Conservation (phyloP, 2,329 filamentous ascomycete species). For the Monosporascus sp. region DNA sequence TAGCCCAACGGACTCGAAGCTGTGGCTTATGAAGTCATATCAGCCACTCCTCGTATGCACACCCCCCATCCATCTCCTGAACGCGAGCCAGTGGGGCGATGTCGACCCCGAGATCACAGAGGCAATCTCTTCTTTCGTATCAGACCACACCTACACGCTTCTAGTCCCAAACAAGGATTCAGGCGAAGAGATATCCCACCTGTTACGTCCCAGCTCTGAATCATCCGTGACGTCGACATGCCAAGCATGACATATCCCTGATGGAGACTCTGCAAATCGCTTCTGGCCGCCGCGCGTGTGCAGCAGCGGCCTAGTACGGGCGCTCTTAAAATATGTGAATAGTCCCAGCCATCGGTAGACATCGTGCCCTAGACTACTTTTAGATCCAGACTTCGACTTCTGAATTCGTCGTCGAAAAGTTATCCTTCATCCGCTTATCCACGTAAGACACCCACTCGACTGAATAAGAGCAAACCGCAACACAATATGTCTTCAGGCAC, state of each 20-base stretch:
- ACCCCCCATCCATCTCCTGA: not conserved
- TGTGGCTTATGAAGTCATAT: not conserved
- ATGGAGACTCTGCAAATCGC: not conserved
- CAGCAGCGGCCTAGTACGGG: not conserved
- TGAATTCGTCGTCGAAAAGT: no score
- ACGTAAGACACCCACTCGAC: not conserved
- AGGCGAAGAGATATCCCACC: not conserved
- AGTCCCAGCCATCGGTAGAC: slow-evolving; percentile 1
- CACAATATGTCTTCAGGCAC: slow-evolving; percentile 20
- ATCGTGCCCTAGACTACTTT: not conserved
- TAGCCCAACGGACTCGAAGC: not conserved
- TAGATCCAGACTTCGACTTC: not conserved
- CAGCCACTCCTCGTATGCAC: not conserved
- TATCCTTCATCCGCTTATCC: not conserved
- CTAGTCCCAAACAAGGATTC: slow-evolving; percentile 11
- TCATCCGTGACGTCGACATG: slow-evolving; percentile 10
- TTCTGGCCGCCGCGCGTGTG: not conserved
- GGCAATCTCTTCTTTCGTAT: not conserved
- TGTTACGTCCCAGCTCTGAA: slow-evolving; percentile 5
- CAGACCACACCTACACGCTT: not conserved
- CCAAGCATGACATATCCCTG: slow-evolving; percentile 6
- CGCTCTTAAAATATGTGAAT: slow-evolving; percentile 13
- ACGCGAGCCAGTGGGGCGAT: not conserved
- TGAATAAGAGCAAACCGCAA: not conserved
- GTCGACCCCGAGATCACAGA: not conserved